Percentiles rank a stretch among this genome's conserved stretches.
Evolutionary conservation across 306 rosid species (phyloP).

Genomic region (Morella rubra): DNA sequence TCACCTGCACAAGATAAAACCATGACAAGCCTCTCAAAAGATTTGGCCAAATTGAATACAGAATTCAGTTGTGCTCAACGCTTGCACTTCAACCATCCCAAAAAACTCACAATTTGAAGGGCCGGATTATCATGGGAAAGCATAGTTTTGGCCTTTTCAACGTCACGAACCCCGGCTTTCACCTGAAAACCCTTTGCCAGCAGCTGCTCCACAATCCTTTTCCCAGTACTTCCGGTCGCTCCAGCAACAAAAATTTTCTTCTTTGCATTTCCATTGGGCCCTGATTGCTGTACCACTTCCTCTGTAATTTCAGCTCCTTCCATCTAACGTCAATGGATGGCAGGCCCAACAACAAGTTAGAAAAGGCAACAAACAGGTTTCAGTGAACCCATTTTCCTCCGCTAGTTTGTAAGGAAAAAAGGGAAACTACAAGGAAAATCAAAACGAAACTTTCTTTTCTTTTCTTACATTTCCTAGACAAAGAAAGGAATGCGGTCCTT

Average conservation of each 20-base stretch:
- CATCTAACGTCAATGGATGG: slow-evolving; percentile 49
- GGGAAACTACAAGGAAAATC: neutral
- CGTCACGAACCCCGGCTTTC: slow-evolving; percentile 87
- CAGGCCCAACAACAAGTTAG: neutral
- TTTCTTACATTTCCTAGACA: slow-evolving; percentile 3
- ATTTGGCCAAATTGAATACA: slow-evolving; percentile 6
- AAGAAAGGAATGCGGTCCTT: neutral
- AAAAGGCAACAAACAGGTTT: neutral
- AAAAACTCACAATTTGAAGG: slow-evolving; percentile 72
- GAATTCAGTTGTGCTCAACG: slow-evolving; percentile 4
- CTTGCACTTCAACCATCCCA: slow-evolving; percentile 2
- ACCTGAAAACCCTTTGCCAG: slow-evolving; percentile 81
- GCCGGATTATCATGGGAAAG: slow-evolving; percentile 58
- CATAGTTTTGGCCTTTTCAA: slow-evolving; percentile 65
- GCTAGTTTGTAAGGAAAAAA: neutral
- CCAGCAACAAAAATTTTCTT: slow-evolving; percentile 91
- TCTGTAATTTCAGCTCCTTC: slow-evolving; percentile 58
- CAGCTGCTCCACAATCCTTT: slow-evolving; percentile 81
- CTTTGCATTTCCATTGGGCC: slow-evolving; percentile 35
- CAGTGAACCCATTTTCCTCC: neutral
- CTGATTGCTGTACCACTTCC: slow-evolving; percentile 38
- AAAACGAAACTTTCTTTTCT: neutral
- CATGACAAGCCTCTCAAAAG: neutral
- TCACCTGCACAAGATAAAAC: slow-evolving; percentile 56
- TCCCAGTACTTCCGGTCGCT: slow-evolving; percentile 91